phyloP scores from a whole-genome alignment of 2,329 filamentous ascomycete species.

The Emergomyces orientalis region DNA sequence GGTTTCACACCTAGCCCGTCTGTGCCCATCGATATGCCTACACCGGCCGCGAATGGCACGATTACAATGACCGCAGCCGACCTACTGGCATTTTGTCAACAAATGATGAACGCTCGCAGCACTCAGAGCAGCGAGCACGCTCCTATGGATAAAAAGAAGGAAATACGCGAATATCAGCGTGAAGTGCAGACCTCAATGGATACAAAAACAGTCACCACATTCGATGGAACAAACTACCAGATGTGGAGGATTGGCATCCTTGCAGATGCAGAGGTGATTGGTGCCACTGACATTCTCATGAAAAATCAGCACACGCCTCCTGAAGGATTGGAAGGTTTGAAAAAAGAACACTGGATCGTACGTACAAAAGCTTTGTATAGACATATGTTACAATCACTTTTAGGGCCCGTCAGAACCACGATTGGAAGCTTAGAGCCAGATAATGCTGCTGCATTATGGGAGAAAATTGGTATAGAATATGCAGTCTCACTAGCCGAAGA shows the following conservation, averaged over 20 bases:
- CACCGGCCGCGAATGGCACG: background rate
- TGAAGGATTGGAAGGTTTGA: too few species aligned
- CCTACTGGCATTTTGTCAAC: background rate
- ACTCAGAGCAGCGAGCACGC: too few species aligned
- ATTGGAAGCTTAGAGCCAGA: background rate
- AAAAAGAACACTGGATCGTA: background rate
- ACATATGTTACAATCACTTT: background rate
- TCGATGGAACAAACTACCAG: background rate
- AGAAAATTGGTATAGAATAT: background rate
- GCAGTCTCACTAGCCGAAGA: background rate
- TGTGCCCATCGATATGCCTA: background rate
- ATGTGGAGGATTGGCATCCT: background rate
- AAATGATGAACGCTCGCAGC: background rate
- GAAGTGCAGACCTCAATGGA: background rate
- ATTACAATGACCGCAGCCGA: background rate
- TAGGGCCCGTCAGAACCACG: background rate
- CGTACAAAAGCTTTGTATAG: background rate
- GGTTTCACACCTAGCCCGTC: too few species aligned
- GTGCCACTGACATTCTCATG: background rate
- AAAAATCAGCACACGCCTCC: background rate
- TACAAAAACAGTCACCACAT: background rate
- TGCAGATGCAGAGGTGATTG: slow-evolving; percentile 1
- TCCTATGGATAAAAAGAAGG: background rate
- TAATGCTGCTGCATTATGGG: background rate
- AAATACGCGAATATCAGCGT: background rate